Conservation (phyloP, 257 asterid species). For the Nicotiana paniculata region DNA sequence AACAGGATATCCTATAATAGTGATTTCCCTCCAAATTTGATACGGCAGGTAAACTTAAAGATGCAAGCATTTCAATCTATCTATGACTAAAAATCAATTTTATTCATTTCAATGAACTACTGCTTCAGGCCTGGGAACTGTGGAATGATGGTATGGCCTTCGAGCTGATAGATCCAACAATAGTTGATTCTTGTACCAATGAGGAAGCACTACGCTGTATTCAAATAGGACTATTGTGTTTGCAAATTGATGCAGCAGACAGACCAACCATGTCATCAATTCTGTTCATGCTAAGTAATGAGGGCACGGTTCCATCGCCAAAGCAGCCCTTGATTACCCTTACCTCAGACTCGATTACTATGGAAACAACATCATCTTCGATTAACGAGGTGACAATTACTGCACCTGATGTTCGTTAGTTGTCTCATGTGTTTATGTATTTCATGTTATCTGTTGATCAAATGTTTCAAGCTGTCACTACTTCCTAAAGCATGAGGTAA, state of each 20-base stretch:
- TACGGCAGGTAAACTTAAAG: not conserved
- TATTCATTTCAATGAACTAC: not conserved
- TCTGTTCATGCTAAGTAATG: slow-evolving; percentile 18
- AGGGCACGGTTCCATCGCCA: slow-evolving; percentile 9
- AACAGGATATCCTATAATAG: not conserved
- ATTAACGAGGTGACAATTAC: slow-evolving; percentile 19
- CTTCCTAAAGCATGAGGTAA: not conserved
- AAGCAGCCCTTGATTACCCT: slow-evolving; percentile 19
- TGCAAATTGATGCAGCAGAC: slow-evolving; percentile 19
- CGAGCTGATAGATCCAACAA: slow-evolving; percentile 15
- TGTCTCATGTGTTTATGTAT: not conserved
- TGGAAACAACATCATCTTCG: not conserved
- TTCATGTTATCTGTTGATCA: not conserved
- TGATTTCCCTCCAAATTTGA: not conserved
- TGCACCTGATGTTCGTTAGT: not conserved
- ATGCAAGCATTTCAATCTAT: not conserved
- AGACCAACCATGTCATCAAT: slow-evolving; percentile 18
- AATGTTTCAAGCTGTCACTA: not conserved
- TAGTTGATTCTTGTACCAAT: not conserved
- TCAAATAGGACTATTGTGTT: slow-evolving; percentile 30
- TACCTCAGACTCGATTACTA: not conserved
- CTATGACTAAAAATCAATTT: not conserved
- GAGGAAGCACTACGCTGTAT: slow-evolving; percentile 19
- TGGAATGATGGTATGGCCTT: slow-evolving; percentile 19
- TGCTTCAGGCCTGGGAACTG: slow-evolving; percentile 26